These are phyloP conservation scores for Kalaharituber pfeilii DNA, from an alignment of 2,329 filamentous ascomycete genomes.

Conservation along the genomic window DNA sequence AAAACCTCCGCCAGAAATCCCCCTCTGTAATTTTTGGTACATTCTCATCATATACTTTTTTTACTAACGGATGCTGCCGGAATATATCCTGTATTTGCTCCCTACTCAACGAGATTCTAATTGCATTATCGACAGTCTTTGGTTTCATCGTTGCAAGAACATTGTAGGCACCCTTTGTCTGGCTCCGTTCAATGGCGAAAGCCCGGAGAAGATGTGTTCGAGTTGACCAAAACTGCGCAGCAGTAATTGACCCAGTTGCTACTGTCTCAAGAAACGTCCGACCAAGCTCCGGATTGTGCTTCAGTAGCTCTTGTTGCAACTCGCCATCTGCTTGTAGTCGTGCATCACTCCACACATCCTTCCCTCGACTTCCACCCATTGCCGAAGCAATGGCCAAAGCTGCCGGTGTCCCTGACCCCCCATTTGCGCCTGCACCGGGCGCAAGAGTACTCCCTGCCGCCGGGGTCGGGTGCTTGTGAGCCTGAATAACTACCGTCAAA, in stretches of 20 bases:
- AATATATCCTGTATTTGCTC: slow-evolving; percentile 92
- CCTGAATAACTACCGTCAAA: slow-evolving; percentile 59
- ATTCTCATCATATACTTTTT: slow-evolving; percentile 80
- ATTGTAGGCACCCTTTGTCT: slow-evolving; percentile 81
- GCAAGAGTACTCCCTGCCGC: slow-evolving; percentile 25
- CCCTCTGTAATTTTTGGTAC: slow-evolving; percentile 63
- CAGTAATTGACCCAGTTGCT: slow-evolving; percentile 64
- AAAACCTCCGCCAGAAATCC: slow-evolving; percentile 89
- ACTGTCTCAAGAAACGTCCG: slow-evolving; percentile 78
- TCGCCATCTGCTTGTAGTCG: slow-evolving; percentile 60
- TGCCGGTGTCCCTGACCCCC: slow-evolving; percentile 20
- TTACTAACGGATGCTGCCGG: slow-evolving; percentile 77
- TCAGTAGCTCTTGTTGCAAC: slow-evolving; percentile 75
- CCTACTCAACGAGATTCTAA: slow-evolving; percentile 67
- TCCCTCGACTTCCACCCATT: slow-evolving; percentile 34
- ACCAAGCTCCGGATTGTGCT: slow-evolving; percentile 55
- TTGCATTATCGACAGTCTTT: slow-evolving; percentile 52
- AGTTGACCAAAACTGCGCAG: slow-evolving; percentile 86
- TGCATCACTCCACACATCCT: slow-evolving; percentile 56
- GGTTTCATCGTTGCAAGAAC: slow-evolving; percentile 81
- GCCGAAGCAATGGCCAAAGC: slow-evolving; percentile 21
- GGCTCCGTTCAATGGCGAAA: slow-evolving; percentile 73
- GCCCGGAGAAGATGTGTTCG: slow-evolving; percentile 70
- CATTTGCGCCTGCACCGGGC: slow-evolving; percentile 17
- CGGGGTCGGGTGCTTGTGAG: slow-evolving; percentile 38